Evolutionary conservation across 2,329 filamentous ascomycete species (phyloP), one percentile per base, ranked within the genome.

Genomic region (Fusarium globosum): DNA sequence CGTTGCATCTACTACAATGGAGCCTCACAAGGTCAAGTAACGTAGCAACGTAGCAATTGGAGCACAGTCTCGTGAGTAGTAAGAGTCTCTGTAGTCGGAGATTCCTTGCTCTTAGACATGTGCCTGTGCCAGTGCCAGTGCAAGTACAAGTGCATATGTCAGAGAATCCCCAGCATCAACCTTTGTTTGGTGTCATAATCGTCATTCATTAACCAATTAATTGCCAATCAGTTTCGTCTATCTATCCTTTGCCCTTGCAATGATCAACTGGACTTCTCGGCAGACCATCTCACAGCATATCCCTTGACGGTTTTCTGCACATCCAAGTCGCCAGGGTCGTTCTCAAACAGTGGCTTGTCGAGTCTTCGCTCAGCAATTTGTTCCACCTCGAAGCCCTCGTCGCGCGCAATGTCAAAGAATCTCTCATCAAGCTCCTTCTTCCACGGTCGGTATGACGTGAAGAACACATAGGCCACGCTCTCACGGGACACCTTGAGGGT

Each of bases 391-490:
- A 98, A 93, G 0, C 94, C 95, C 55, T 86, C 87, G 58, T 89
- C 88, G 67, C 89, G 86, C 9, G 92, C 93, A 65, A 95, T 79
- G 55, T 95, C 93, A 79, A 98, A 98, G 84, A 98, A 98, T 8
- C 88, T 89, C 80, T 97, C 86, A 78, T 97, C 96, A 81, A 94
- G 93, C 71, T 95, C 88, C 77, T 93, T 87, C 79, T 98, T 85
- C 95, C 95, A 98, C 4, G 96, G 95, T 71, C 96, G 88, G 83
- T 98, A 97, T 26, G 94, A 95, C 0, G 95, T 97, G 84, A 98
- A 98, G 82, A 98, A 97, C 13, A 98, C 95, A 77, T 95, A 89
- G 5, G 95, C 94, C 61, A 87, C 87, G 55, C 92, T 89, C 4
- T 85, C 84, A 7, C 81, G 77, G 7, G 84, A 81, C 69, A 84